Base-by-base conservation (phyloP, 2,329 filamentous ascomycete genomes). In the Clarireedia homoeocarpa region DNA sequence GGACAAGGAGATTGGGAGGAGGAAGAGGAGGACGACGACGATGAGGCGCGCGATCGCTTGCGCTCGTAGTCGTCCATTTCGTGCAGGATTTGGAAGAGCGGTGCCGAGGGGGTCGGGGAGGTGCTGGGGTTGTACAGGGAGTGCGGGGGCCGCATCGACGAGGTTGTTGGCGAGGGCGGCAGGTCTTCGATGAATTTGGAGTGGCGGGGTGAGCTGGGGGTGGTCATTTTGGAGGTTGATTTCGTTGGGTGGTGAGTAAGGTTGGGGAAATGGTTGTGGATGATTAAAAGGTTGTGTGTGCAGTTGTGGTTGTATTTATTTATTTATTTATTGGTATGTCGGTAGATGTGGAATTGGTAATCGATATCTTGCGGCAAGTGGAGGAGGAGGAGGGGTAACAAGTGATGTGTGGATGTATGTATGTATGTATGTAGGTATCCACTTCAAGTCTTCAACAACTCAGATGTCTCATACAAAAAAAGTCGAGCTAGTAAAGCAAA, bases 161-260 rank as follows among this genome's bases (percentile, higher is more conserved):
- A 53, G 53, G 23, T 58, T 51, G 46, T 55, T n/a, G 42, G 48
- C 10, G 58, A 58, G 30, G 54, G 45, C 6, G 58, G 58, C 6
- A 30, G 26, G 6, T 56, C 58, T 51, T 60, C 58, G 39, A 58
- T 58, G 46, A 60, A 60, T 49, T 49, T 52, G 9, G 58, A 59
- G 38, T 36, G 52, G 5, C 58, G 56, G 7, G 39, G 44, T 12
- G 44, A 17, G 51, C 4, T 40, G 48, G 48, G 1, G 34, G 10
- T 7, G 9, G 51, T 39, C 44, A 48, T 48, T 38, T 39, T 39
- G 45, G 45, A 4, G 20, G 34, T n/a, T 2, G 9, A 34, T 40
- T 10, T 48, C 10, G 23, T 40, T 20, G 24, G 5, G 12, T 20
- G 24, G 9, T 36, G 46, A 14, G 20, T 26, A 27, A 12, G 12